Evolutionary conservation across 1,284 basidiomycete genomes (phyloP), one percentile per base, ranked within the genome.

Genomic region (Golubevia pallescens): DNA sequence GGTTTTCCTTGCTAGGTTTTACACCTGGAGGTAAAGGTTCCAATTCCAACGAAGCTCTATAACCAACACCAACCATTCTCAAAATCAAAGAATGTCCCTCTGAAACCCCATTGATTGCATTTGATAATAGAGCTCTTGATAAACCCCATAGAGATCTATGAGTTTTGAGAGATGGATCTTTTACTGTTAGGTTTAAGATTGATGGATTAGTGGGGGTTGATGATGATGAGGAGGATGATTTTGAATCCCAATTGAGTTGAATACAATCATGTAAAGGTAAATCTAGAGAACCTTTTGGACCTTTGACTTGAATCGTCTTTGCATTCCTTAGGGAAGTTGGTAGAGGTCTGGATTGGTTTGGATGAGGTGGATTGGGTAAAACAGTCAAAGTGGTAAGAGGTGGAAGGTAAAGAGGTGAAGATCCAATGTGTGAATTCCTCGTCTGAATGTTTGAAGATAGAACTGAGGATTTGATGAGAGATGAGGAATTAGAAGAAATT

Each of bases 11-110:
- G 34, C 34, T 38, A 38, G 34, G 34, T 38, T 38, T 38, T 38
- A 38, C 34, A 5, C 34, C 34, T 4, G 34, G 34, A 38, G 34
- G 34, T 38, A 38, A 38, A 38, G 94, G 93, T 77, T 95, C 93
- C 1, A 90, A 88, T 87, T 99, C 96, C 63, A 99, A 86, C 1
- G 90, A 90, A 2, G 92, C 95, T 81, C 96, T 89, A 87, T 95
- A 99, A 1, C 96, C 96, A 53, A 99, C 95, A 48, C 96, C 97
- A 67, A 98, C 96, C 66, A 99, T 90, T 73, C 92, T 91, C 20
- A 99, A 86, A 13, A 93, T 91, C 6, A 93, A 89, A 0, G 89
- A 89, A 87, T 94, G 98, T 1, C 95, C 95, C 69, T 92, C 89
- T 0, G 93, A 92, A 87, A 98, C 95, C 60, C 97, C 97, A 16